Percentiles rank a stretch among this genome's conserved stretches.
Evolutionary conservation across 2,329 filamentous ascomycete genomes (phyloP).

Genomic region (Sclerotinia subarctica): DNA sequence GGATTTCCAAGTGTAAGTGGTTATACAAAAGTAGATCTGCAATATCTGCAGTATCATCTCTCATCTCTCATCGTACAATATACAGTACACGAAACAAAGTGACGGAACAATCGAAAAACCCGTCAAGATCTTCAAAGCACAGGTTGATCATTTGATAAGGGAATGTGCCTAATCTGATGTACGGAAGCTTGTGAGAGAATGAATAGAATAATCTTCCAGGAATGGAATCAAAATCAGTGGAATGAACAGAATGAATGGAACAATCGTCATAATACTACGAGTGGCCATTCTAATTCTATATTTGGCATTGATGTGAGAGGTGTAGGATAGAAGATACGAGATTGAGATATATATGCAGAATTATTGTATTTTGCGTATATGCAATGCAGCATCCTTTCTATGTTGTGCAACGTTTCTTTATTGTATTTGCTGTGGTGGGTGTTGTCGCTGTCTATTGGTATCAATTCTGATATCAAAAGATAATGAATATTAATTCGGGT

Average conservation of each 20-base stretch:
- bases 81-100: too few relatives aligned
- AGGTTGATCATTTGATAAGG: neutral
- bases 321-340: neutral
- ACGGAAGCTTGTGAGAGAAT: neutral
- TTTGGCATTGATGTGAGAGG: neutral
- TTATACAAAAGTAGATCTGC: neutral
- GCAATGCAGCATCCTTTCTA: neutral
- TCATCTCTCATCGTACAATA: neutral
- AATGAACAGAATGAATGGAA: too few relatives aligned
- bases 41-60: neutral
- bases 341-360: constrained; percentile 8
- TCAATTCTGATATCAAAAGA: neutral
- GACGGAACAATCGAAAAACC: too few relatives aligned
- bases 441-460: too few relatives aligned
- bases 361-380: neutral
- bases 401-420: constrained; percentile 4
- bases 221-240: neutral
- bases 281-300: constrained; percentile 7
- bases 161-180: neutral
- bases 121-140: neutral
- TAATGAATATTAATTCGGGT: too few relatives aligned
- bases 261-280: neutral
- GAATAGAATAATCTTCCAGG: neutral
- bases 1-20: too few relatives aligned
- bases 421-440: neutral